A percentile compares a stretch with the other conserved stretches of the same genome.
phyloP scores from a whole-genome alignment of 2,329 filamentous ascomycete genomes.

The Colletotrichum endophyticum region DNA sequence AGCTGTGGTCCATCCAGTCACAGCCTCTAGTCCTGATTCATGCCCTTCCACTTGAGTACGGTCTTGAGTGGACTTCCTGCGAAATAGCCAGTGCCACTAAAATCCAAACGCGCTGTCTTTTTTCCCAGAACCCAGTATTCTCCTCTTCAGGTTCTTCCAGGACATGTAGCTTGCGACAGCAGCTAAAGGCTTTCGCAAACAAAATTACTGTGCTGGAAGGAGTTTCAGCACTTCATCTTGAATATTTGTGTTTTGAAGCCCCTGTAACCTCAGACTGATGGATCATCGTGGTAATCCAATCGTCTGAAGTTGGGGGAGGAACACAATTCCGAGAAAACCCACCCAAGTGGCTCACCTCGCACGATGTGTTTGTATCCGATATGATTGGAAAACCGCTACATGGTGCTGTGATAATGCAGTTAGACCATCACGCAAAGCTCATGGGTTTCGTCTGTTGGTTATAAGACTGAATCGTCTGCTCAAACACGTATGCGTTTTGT shows the following conservation, averaged over 20 bases:
- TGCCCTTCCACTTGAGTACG: not conserved
- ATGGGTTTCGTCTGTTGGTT: no score
- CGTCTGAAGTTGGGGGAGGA: not conserved
- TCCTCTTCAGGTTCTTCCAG: not conserved
- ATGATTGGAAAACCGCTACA: no score
- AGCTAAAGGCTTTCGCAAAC: not conserved
- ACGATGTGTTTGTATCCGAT: no score
- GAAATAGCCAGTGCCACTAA: not conserved
- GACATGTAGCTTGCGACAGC: no score
- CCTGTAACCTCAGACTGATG: not conserved
- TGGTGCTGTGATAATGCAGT: no score
- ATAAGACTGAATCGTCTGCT: no score
- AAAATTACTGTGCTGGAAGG: not conserved
- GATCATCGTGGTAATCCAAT: not conserved
- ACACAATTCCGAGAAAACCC: not conserved
- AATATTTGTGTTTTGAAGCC: not conserved
- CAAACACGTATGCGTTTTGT: not conserved
- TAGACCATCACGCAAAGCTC: fast-evolving
- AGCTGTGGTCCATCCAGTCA: not conserved
- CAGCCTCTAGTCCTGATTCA: not conserved
- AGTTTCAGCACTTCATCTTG: not conserved
- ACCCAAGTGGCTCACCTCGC: no score
- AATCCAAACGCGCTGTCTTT: not conserved
- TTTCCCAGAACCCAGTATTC: not conserved
- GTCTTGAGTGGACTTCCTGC: not conserved